Percentiles rank a stretch among this genome's conserved stretches.
Evolutionary conservation across 1,139 yeast genomes (phyloP).

Genomic region (Debaryomyces robertsiae): DNA sequence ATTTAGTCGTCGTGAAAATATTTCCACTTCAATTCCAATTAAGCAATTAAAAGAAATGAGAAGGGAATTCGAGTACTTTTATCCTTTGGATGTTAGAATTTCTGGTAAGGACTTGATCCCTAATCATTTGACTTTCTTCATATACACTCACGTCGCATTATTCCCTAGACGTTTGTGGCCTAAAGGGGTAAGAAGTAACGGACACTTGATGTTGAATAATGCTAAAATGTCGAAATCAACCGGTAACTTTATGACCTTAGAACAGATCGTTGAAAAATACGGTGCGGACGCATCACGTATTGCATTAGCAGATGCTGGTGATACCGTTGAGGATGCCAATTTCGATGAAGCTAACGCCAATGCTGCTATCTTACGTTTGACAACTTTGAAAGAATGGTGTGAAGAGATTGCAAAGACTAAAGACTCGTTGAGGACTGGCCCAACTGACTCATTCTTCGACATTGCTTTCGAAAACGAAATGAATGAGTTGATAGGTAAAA

Average conservation of each 20-base stretch:
- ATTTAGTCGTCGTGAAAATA: slow-evolving; percentile 69
- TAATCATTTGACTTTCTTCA: slow-evolving; percentile 94
- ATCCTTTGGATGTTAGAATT: slow-evolving; percentile 86
- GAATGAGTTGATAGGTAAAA: slow-evolving; percentile 75
- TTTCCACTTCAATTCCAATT: slow-evolving; percentile 62
- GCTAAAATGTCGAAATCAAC: slow-evolving; percentile 98
- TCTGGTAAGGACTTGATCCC: slow-evolving; percentile 98
- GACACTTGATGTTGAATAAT: slow-evolving; percentile 92
- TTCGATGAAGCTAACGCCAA: slow-evolving; percentile 96
- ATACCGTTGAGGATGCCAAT: slow-evolving; percentile 95
- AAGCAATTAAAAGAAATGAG: slow-evolving; percentile 73
- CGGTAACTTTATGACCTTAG: slow-evolving; percentile 93
- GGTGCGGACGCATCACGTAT: slow-evolving; percentile 99
- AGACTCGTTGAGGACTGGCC: slow-evolving; percentile 69
- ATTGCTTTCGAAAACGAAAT: slow-evolving; percentile 90
- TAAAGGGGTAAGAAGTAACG: slow-evolving; percentile 89
- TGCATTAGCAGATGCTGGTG: slow-evolving; percentile 99
- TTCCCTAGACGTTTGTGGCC: slow-evolving; percentile 96
- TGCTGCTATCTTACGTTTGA: slow-evolving; percentile 93
- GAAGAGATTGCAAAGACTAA: slow-evolving; percentile 64
- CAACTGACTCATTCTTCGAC: slow-evolving; percentile 72
- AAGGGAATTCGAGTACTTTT: slow-evolving; percentile 94
- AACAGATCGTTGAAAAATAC: slow-evolving; percentile 79
- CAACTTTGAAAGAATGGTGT: slow-evolving; percentile 93
- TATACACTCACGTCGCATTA: slow-evolving; percentile 88